Evolutionary conservation across 352 stramenopile genomes (phyloP).

Genomic region (Globisporangium paroecandrum): DNA sequence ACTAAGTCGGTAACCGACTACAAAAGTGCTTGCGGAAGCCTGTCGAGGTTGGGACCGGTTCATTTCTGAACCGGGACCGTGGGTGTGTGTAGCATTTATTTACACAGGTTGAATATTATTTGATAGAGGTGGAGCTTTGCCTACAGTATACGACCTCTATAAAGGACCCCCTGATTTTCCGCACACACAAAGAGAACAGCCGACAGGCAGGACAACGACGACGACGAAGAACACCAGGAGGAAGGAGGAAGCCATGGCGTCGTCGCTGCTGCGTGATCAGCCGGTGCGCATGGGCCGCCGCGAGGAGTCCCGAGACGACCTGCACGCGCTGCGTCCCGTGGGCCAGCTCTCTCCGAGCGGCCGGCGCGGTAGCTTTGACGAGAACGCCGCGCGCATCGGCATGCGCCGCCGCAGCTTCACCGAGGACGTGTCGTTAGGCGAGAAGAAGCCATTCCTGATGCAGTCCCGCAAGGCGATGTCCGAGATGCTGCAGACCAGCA

Average conservation of each 20-base stretch:
- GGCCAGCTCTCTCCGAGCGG: conserved; percentile 45
- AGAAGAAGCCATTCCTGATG: conserved; percentile 44
- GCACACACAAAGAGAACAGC: background rate
- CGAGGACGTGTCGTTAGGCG: conserved; percentile 54
- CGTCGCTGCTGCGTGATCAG: conserved; percentile 1
- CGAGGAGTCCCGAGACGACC: conserved; percentile 47
- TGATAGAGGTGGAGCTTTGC: background rate
- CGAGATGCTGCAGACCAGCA: conserved; percentile 57
- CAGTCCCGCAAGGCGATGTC: conserved; percentile 19
- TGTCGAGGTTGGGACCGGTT: background rate
- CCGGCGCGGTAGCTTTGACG: conserved; percentile 16
- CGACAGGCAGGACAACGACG: background rate
- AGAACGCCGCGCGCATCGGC: conserved; percentile 12
- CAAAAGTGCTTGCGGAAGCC: background rate
- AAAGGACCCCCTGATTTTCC: background rate
- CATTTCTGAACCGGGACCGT: background rate
- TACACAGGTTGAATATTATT: background rate
- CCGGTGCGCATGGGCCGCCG: conserved; percentile 2
- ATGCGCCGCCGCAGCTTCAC: conserved; percentile 64
- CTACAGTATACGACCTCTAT: background rate
- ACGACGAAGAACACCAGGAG: background rate
- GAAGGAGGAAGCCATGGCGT: conserved; percentile 11
- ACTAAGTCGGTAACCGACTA: background rate
- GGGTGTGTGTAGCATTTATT: background rate
- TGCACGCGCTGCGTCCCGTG: conserved; percentile 37